Percentiles rank a stretch among this genome's conserved stretches.
These are phyloP conservation scores for Didymella exigua DNA, from an alignment of 2,329 filamentous ascomycete species.

Conservation along the genomic window DNA sequence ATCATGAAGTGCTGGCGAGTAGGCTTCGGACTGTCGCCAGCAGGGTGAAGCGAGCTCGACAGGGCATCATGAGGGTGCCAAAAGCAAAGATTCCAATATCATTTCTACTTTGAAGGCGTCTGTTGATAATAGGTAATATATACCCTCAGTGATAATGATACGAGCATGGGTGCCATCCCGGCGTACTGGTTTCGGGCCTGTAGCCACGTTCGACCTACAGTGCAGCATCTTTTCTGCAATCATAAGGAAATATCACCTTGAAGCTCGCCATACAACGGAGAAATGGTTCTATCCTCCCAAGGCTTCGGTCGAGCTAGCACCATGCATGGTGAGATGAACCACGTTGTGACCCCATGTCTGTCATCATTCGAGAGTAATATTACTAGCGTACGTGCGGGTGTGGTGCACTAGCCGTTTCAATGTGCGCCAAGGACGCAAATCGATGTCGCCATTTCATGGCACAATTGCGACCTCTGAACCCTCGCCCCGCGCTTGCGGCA, in stretches of 20 bases:
- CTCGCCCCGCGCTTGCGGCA: conserved; percentile 4
- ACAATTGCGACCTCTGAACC: conserved; percentile 14
- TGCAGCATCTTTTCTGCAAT: neutral
- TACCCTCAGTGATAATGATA: neutral
- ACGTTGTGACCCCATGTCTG: neutral
- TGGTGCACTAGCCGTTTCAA: conserved; percentile 5
- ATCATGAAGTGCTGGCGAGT: neutral
- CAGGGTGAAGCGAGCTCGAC: conserved; percentile 4
- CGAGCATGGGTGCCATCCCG: neutral
- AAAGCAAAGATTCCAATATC: conserved; percentile 12
- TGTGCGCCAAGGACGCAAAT: conserved; percentile 9
- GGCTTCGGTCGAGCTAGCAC: neutral
- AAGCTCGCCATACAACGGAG: conserved; percentile 9
- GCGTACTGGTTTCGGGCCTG: neutral
- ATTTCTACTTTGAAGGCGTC: neutral
- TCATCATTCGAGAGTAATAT: neutral
- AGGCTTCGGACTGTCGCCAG: neutral
- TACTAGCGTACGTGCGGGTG: conserved; percentile 9
- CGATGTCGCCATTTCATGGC: conserved; percentile 18
- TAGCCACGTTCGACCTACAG: neutral
- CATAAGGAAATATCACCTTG: neutral
- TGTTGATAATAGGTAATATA: neutral
- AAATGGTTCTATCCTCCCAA: conserved; percentile 1
- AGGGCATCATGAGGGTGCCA: neutral
- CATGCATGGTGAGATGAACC: neutral